Conservation (phyloP, 2,329 filamentous ascomycete genomes). For the Trichoderma atrobrunneum region DNA sequence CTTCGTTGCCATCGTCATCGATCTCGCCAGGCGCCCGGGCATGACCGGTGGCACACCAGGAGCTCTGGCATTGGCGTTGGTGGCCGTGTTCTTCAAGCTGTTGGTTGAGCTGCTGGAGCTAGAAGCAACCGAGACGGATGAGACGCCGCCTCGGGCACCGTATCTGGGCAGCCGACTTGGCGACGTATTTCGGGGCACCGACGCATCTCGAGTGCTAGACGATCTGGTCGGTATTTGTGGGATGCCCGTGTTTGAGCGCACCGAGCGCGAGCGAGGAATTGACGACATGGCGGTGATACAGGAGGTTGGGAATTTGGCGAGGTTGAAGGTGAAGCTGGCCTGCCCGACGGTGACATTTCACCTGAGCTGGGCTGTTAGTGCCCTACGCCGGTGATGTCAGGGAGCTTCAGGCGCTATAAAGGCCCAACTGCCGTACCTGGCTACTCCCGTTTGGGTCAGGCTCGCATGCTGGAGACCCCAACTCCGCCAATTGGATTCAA, state of each 20-base stretch:
- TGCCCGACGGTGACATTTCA: constrained; percentile 1
- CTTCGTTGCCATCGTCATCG: constrained; percentile 11
- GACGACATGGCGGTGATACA: constrained; percentile 16
- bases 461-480: neutral
- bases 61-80: neutral
- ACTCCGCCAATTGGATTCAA: neutral
- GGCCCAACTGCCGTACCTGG: constrained; percentile 18
- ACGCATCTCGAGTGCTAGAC: constrained; percentile 21
- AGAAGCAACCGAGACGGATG: constrained; percentile 33
- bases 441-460: constrained; percentile 12
- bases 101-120: constrained; percentile 19
- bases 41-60: constrained; percentile 15
- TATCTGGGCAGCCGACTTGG: constrained; percentile 47
- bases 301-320: neutral
- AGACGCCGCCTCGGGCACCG: constrained; percentile 38
- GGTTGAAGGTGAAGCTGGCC: neutral
- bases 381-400: constrained; percentile 13
- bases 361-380: neutral
- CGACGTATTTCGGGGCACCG: constrained; percentile 39
- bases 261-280: constrained; percentile 44
- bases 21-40: constrained; percentile 18
- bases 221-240: constrained; percentile 26
- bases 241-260: constrained; percentile 35
- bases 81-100: constrained; percentile 22
- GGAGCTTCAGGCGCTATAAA: constrained; percentile 1